Evolutionary conservation across 495 filamentous ascomycete species (phyloP).

Genomic region (Podospora pseudoanserina): DNA sequence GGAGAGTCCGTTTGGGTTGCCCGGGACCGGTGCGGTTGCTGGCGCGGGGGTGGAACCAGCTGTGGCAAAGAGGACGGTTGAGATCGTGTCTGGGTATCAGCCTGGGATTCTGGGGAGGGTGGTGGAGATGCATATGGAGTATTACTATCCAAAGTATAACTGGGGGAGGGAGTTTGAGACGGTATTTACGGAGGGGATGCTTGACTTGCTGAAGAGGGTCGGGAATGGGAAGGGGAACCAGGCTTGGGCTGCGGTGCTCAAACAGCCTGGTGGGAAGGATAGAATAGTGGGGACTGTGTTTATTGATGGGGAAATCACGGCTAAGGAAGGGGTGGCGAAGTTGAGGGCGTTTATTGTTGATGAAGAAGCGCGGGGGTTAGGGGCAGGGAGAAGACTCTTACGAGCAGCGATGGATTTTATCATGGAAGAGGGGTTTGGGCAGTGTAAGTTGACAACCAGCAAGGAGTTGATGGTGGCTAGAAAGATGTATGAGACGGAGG

Average conservation of each 20-base stretch:
- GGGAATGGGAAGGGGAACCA: slow-evolving; percentile 22
- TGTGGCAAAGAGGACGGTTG: slow-evolving; percentile 1
- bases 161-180: slow-evolving; percentile 31
- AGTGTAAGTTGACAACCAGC: slow-evolving; percentile 28
- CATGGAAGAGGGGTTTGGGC: slow-evolving; percentile 20
- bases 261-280: background rate
- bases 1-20: background rate
- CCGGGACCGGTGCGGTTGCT: background rate
- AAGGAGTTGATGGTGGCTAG: slow-evolving; percentile 20
- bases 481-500: slow-evolving; percentile 27
- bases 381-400: slow-evolving; percentile 29
- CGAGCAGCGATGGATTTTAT: slow-evolving; percentile 33
- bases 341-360: slow-evolving; percentile 37
- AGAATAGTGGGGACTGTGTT: slow-evolving; percentile 31
- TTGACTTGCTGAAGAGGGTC: slow-evolving; percentile 22
- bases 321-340: slow-evolving; percentile 15
- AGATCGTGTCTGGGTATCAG: slow-evolving; percentile 30
- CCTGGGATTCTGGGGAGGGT: slow-evolving; percentile 31
- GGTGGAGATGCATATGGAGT: slow-evolving; percentile 34
- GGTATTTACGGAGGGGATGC: slow-evolving; percentile 14
- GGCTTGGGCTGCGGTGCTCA: slow-evolving; percentile 29
- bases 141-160: slow-evolving; percentile 19
- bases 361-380: slow-evolving; percentile 21
- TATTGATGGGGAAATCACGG: slow-evolving; percentile 27
- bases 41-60: no score